Base-by-base conservation (phyloP, 2,329 filamentous ascomycete species). In the Zymoseptoria tritici region DNA sequence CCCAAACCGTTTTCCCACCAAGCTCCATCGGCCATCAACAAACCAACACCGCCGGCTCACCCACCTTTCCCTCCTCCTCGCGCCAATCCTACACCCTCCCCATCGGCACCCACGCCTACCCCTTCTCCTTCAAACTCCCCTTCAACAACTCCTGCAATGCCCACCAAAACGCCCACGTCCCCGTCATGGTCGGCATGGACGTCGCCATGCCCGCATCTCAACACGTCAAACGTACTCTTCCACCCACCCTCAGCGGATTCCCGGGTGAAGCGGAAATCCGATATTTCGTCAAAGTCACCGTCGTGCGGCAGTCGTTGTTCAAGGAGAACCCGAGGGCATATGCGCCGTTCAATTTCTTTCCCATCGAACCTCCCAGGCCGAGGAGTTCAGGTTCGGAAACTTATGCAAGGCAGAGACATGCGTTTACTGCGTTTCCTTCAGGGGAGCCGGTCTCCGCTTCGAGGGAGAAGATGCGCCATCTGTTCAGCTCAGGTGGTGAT, bases 271-370 rank as follows among this genome's bases (percentile, higher is more conserved):
- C 92, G 21, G 91, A 96, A 75, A 92, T 97, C 61, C 84, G 87
- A 66, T 99, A 99, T 76, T 99, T 90, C 72, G 82, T 97, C 71
- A 99, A 99, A 74, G 91, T 89, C n/a, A 97, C 94, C 0, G 86
- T 97, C 5, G 90, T 91, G 69, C 82, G 91, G n/a, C 91, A 91
- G 0, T 87, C 89, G 13, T 81, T 97, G 60, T 90, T 95, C 75
- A 93, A 93, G 71, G 91, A 96, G 76, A 97, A 97, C 69, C 89
- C 91, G 74, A 81, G 92, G 57, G 73, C 76, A 13, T 78, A 69
- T 65, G 73, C 72, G 42, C 85, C 86, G 42, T 88, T 97, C 76
- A 93, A 90, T 60, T 94, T 99, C 72, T 81, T 97, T 46, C 94
- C 94, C 4, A 93, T 97, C 66, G 94, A 99, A 73, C 90, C 91